Evolutionary conservation across 176 grass and related monocot species (phyloP).

Genomic region (Lolium rigidum): DNA sequence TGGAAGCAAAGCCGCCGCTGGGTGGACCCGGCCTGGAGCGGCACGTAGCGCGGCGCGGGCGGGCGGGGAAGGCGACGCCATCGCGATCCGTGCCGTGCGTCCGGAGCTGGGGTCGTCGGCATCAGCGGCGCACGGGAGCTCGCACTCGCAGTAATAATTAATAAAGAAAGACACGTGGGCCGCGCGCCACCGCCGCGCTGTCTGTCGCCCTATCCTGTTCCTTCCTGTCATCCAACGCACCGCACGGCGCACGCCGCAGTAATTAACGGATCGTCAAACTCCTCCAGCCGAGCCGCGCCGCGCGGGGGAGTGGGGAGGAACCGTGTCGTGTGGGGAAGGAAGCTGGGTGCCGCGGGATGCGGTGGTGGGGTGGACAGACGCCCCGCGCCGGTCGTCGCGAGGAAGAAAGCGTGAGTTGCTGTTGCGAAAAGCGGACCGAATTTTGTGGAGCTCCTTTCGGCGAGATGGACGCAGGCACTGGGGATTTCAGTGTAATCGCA

Average conservation of each 20-base stretch:
- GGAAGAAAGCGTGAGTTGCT: neutral
- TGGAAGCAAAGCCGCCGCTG: slow-evolving; percentile 51
- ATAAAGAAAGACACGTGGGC: slow-evolving; percentile 52
- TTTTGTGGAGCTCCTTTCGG: neutral
- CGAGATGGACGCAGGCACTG: neutral
- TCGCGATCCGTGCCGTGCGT: slow-evolving; percentile 51
- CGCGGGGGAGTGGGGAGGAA: slow-evolving; percentile 1
- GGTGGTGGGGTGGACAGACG: neutral
- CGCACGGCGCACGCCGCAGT: neutral
- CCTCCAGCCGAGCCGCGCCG: neutral
- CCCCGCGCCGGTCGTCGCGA: neutral
- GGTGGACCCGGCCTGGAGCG: slow-evolving; percentile 17
- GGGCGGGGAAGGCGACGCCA: slow-evolving; percentile 42
- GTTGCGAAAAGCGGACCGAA: neutral
- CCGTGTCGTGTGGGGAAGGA: slow-evolving; percentile 35
- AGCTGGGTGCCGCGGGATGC: slow-evolving; percentile 40
- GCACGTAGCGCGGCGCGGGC: slow-evolving; percentile 34
- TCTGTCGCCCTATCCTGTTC: too few species aligned
- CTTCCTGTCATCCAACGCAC: too few species aligned
- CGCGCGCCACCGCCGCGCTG: neutral
- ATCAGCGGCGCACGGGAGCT: slow-evolving; percentile 40
- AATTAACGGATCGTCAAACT: slow-evolving; percentile 46
- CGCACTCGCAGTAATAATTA: too few species aligned
- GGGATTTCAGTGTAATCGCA: neutral
- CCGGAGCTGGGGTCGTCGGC: slow-evolving; percentile 46